Conservation (phyloP, 2,329 filamentous ascomycete genomes). For the Metarhizium guizhouense region DNA sequence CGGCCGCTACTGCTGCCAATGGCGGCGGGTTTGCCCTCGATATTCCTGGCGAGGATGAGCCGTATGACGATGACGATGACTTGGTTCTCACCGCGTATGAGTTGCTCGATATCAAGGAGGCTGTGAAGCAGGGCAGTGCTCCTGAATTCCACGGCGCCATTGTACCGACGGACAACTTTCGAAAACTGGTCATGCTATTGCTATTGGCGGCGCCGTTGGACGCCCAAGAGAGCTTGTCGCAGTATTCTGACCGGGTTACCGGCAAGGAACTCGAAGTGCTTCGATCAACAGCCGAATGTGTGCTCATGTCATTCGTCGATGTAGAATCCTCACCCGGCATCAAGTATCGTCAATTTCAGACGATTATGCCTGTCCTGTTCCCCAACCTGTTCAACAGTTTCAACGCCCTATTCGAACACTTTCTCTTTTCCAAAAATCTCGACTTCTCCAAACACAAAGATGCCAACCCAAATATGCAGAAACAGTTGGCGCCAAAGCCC, state of each 20-base stretch:
- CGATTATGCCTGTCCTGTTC: conserved; percentile 48
- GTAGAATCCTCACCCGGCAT: conserved; percentile 56
- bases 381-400: conserved; percentile 62
- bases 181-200: conserved; percentile 61
- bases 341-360: conserved; percentile 51
- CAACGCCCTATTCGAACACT: conserved; percentile 62
- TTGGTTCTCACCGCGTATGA: conserved; percentile 62
- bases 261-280: conserved; percentile 50
- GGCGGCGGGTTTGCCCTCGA: conserved; percentile 37
- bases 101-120: conserved; percentile 54
- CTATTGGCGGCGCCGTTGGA: conserved; percentile 57
- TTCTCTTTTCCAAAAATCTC: conserved; percentile 64
- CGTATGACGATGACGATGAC: conserved; percentile 42
- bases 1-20: conserved; percentile 5
- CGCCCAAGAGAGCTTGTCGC: conserved; percentile 55
- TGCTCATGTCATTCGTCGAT: conserved; percentile 57
- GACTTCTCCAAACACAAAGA: conserved; percentile 49
- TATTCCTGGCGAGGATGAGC: conserved; percentile 33
- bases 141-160: conserved; percentile 52
- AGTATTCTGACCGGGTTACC: conserved; percentile 46
- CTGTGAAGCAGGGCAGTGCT: conserved; percentile 43
- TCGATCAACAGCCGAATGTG: conserved; percentile 51
- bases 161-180: conserved; percentile 65
- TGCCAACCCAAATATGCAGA: conserved; percentile 4
- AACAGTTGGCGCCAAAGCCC: conserved; percentile 11